Evolutionary conservation across 441 rosid species (phyloP).

Genomic region (Geranium incanum): DNA sequence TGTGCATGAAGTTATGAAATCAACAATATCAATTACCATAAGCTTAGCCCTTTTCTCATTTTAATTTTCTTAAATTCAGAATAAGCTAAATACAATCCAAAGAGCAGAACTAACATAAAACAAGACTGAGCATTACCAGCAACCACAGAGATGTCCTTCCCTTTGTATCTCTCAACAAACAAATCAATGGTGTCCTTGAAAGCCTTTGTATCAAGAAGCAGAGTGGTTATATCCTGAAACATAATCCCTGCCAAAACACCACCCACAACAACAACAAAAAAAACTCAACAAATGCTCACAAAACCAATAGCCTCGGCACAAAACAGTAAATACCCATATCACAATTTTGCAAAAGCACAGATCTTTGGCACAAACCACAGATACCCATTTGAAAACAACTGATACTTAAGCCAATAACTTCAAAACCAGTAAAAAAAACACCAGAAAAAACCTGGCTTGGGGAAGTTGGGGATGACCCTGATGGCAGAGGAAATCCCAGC

Average conservation of each 20-base stretch:
- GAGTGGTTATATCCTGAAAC: conserved; percentile 89
- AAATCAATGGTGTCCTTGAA: conserved; percentile 79
- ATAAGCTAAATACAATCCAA: too few relatives aligned
- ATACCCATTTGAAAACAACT: not conserved
- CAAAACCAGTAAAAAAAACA: not conserved
- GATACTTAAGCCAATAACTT: not conserved
- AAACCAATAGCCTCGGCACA: not conserved
- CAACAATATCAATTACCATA: too few relatives aligned
- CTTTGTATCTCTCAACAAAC: conserved; percentile 87
- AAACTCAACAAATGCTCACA: not conserved
- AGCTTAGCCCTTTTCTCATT: too few relatives aligned
- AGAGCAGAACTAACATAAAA: too few relatives aligned
- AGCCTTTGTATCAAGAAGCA: conserved; percentile 72
- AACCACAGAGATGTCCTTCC: conserved; percentile 62
- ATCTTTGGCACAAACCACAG: not conserved
- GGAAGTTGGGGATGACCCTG: conserved; percentile 85
- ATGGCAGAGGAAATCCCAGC: conserved; percentile 55
- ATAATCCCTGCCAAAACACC: conserved; percentile 52
- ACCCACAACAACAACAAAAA: not conserved
- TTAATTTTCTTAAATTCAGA: too few relatives aligned
- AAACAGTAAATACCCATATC: conserved; percentile 8
- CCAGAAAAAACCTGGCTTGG: conserved; percentile 55
- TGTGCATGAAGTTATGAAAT: too few relatives aligned
- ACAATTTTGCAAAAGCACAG: not conserved
- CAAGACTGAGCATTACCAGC: conserved; percentile 44